These are phyloP conservation scores for Porcisia hertigi DNA, from an alignment of 208 protist species.

Conservation along the genomic window DNA sequence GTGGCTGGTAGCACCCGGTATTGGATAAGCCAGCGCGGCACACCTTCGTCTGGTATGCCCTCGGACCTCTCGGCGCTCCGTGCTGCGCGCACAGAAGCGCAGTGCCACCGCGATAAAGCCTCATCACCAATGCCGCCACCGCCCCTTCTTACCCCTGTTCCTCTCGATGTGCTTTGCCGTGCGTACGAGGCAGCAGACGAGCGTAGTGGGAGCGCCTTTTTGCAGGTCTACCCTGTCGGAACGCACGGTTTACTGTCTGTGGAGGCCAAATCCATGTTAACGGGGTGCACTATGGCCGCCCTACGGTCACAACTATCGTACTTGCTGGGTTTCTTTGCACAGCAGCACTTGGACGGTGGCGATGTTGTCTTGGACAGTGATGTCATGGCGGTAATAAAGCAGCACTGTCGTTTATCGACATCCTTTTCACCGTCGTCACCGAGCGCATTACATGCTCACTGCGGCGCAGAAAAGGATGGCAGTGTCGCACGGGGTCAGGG, in stretches of 20 bases:
- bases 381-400: neutral
- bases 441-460: neutral
- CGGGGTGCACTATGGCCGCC: slow-evolving; percentile 9
- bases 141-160: neutral
- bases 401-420: neutral
- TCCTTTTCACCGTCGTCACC: neutral
- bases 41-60: neutral
- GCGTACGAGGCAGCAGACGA: slow-evolving; percentile 11
- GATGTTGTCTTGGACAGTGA: neutral
- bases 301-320: slow-evolving; percentile 27
- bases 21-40: neutral
- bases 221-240: slow-evolving; percentile 30
- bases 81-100: neutral
- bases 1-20: neutral
- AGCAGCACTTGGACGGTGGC: neutral
- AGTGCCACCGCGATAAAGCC: no score
- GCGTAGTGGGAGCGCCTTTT: slow-evolving; percentile 2
- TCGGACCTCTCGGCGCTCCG: neutral
- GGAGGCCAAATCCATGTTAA: slow-evolving; percentile 25
- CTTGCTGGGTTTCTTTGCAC: slow-evolving; percentile 1
- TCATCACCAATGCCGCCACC: neutral
- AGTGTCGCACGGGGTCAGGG: neutral
- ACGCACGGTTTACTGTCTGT: slow-evolving; percentile 15
- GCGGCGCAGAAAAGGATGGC: neutral
- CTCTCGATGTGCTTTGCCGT: slow-evolving; percentile 9